These are phyloP conservation scores for Apiotrichum gracile DNA, from an alignment of 1,284 basidiomycete species.

Conservation along the genomic window DNA sequence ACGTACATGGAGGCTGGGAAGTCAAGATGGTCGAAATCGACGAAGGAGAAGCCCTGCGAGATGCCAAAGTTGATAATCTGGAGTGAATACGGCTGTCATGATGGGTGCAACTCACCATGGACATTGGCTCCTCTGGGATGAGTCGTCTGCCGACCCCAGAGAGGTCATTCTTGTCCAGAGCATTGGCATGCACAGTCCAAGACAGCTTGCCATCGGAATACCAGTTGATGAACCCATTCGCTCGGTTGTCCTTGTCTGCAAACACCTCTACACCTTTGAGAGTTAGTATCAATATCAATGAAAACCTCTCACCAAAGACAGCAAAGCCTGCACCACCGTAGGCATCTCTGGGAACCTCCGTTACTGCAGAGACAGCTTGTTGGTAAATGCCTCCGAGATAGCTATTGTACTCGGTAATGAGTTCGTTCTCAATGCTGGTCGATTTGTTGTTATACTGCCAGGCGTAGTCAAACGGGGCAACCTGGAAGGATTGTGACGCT, in stretches of 20 bases:
- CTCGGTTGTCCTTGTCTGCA: slow-evolving; percentile 55
- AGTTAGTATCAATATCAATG: not conserved
- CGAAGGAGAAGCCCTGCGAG: slow-evolving; percentile 46
- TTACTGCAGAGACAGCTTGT: slow-evolving; percentile 68
- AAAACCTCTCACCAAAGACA: slow-evolving; percentile 54
- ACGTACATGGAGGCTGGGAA: slow-evolving; percentile 63
- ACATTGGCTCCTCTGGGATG: slow-evolving; percentile 79
- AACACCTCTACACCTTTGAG: slow-evolving; percentile 59
- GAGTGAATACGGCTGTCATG: slow-evolving; percentile 37
- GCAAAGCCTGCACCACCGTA: not conserved
- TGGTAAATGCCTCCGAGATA: slow-evolving; percentile 75
- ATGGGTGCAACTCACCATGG: slow-evolving; percentile 26
- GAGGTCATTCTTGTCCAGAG: slow-evolving; percentile 61
- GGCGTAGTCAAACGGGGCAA: slow-evolving; percentile 57
- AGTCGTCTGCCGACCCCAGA: slow-evolving; percentile 68
- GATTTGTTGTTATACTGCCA: slow-evolving; percentile 59
- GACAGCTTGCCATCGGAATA: slow-evolving; percentile 58
- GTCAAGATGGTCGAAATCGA: slow-evolving; percentile 59
- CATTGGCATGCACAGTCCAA: slow-evolving; percentile 68
- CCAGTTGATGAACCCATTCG: slow-evolving; percentile 67
- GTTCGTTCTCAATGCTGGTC: slow-evolving; percentile 32
- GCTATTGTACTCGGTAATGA: slow-evolving; percentile 59
- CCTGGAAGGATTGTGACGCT: slow-evolving; percentile 55
- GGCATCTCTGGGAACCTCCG: slow-evolving; percentile 47
- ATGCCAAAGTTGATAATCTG: slow-evolving; percentile 70